Percentiles rank a stretch among this genome's conserved stretches.
Evolutionary conservation across 805 yeast species (phyloP).

Genomic region (Geotrichum ghanense): DNA sequence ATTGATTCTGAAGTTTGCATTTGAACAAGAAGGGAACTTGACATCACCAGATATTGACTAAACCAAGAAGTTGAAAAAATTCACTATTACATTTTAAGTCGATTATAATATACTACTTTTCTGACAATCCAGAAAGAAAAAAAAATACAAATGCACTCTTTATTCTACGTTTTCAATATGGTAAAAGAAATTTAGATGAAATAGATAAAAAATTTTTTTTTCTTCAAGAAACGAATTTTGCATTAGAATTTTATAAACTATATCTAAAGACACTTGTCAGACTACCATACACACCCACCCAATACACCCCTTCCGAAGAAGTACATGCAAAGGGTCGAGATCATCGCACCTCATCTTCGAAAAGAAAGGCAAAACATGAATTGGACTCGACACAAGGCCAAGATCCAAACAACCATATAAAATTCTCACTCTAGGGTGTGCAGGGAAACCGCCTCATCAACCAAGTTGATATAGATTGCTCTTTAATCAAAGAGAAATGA

Average conservation of each 20-base stretch:
- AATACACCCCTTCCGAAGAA: conserved; percentile 71
- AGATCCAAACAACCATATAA: conserved; percentile 30
- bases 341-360: conserved; percentile 53
- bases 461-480: conserved; percentile 99
- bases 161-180: too few species aligned
- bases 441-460: conserved; percentile 89
- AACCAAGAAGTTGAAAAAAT: too few species aligned
- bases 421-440: conserved; percentile 83
- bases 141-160: too few species aligned
- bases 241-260: background rate
- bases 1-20: too few species aligned
- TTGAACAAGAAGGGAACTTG: too few species aligned
- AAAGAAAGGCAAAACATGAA: background rate
- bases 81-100: too few species aligned
- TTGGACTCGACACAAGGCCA: conserved; percentile 41
- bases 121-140: too few species aligned
- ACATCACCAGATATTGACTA: too few species aligned
- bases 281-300: conserved; percentile 99
- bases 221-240: too few species aligned
- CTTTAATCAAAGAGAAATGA: conserved; percentile 95
- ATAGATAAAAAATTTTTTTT: too few species aligned
- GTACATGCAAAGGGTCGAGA: conserved; percentile 89
- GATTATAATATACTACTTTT: too few species aligned
- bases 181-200: too few species aligned
- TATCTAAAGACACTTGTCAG: conserved; percentile 74